Evolutionary conservation across 805 yeast genomes (phyloP), one percentile per base, ranked within the genome.

Genomic region (Saccharomycopsis sp.): DNA sequence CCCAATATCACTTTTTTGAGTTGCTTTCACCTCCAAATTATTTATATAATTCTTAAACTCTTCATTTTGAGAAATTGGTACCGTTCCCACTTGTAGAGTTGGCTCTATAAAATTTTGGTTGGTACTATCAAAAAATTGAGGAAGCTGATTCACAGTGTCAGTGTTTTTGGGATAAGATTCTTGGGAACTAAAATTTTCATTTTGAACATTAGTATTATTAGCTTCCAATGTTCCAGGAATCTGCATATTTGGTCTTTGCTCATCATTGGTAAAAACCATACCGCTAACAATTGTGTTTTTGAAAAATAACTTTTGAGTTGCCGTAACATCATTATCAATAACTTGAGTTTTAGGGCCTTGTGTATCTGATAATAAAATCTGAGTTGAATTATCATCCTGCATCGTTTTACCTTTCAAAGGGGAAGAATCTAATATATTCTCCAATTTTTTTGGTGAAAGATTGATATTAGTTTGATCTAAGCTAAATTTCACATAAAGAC

Each of bases 141-240:
- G n/a, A 17, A 17, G 6, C 10, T 23, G 26, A 23, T 23, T 23
- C 26, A 23, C 26, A n/a, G n/a, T n/a, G n/a, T n/a, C n/a, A n/a
- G n/a, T n/a, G n/a, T n/a, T n/a, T 10, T 23, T 6, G 10, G 26
- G 26, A 23, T 10, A 8, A 10, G 10, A 6, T 23, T 8, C 10
- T 10, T 23, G 26, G 10, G 26, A 6, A 23, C 26, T 23, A 10
- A 6, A 6, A 23, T 10, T 23, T 10, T 23, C 10, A n/a, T 13
- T 12, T 10, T 20, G 9, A 6, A 20, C 29, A 4, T 21, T 39
- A 28, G 36, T 14, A 17, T 32, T 34, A 15, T 29, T 31, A 6
- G 15, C 30, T 12, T 44, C 48, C 3, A 40, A 13, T 1, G 48
- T 44, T 5, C 40, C 45, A 19, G 40, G 42, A 13, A 44, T 44